Percentiles rank a stretch among this genome's conserved stretches.
Conservation (phyloP, 129 eudicot genomes). For the Lonicera japonica region DNA sequence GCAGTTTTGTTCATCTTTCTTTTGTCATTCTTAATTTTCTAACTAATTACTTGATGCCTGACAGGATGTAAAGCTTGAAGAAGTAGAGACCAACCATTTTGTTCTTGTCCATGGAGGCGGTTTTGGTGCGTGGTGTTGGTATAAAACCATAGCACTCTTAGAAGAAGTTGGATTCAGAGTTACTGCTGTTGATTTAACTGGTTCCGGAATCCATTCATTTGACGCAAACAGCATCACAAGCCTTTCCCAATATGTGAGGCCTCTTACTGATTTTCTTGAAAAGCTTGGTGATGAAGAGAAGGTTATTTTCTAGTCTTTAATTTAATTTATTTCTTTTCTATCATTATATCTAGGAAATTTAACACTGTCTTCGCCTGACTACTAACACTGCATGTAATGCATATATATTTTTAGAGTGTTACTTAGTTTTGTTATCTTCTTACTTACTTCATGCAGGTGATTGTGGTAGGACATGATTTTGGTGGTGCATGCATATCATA, state of each 20-base stretch:
- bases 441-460: conserved; percentile 47
- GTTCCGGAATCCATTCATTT: conserved; percentile 82
- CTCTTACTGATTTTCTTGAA: conserved; percentile 69
- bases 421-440: neutral
- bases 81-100: conserved; percentile 63
- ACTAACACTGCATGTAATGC: neutral
- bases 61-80: conserved; percentile 68
- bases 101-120: conserved; percentile 99
- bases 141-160: conserved; percentile 82
- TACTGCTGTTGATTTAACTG: conserved; percentile 91
- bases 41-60: conserved; percentile 1
- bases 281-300: conserved; percentile 80
- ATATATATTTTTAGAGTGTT: neutral
- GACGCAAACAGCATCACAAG: conserved; percentile 73
- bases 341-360: neutral
- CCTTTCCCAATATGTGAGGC: conserved; percentile 76
- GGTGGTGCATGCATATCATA: conserved; percentile 91
- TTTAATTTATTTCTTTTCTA: neutral
- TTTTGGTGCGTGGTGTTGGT: conserved; percentile 99
- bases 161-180: conserved; percentile 85
- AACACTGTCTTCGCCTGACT: neutral
- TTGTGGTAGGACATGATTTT: conserved; percentile 93
- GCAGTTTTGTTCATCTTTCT: neutral
- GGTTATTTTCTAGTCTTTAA: conserved; percentile 37
- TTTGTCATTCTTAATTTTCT: conserved; percentile 4